These are phyloP conservation scores for Podospora pseudoanserina DNA, from an alignment of 495 filamentous ascomycete species.

Conservation along the genomic window DNA sequence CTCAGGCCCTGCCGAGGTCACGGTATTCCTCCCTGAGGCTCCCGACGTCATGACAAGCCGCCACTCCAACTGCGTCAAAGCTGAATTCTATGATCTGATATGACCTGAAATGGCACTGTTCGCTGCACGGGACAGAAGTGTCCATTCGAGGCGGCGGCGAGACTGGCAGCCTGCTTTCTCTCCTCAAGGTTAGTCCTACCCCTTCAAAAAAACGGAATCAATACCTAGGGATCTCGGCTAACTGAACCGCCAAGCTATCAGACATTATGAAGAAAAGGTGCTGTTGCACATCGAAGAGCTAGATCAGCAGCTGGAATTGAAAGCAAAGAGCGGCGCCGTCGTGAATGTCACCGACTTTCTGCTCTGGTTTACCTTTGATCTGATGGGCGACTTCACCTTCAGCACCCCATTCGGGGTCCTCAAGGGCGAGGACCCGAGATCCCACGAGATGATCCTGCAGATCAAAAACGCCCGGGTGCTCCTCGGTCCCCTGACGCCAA, in stretches of 20 bases:
- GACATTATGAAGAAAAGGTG: too few relatives aligned
- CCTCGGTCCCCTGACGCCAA: constrained; percentile 34
- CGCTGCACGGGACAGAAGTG: background rate
- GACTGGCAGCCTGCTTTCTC: background rate
- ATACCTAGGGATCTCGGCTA: too few relatives aligned
- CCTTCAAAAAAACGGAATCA: too few relatives aligned
- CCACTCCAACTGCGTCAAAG: background rate
- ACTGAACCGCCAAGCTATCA: too few relatives aligned
- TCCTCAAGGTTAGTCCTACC: background rate
- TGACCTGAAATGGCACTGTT: background rate
- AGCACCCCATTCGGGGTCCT: constrained; percentile 40
- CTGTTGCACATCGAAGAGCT: background rate
- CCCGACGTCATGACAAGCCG: background rate
- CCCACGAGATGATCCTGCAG: constrained; percentile 32
- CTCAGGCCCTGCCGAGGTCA: background rate
- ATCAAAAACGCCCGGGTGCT: constrained; percentile 34
- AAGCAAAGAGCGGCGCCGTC: background rate
- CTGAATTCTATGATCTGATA: background rate
- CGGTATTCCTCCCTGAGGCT: background rate
- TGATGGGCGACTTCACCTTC: constrained; percentile 13
- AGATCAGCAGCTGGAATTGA: too few relatives aligned
- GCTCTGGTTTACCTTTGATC: constrained; percentile 27
- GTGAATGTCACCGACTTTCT: constrained; percentile 22
- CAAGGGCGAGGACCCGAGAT: constrained; percentile 21
- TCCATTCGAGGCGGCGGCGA: background rate